A percentile compares a stretch with the other conserved stretches of the same genome.
phyloP scores from a whole-genome alignment of 75 land plant species.

The Selaginella moellendorffii region DNA sequence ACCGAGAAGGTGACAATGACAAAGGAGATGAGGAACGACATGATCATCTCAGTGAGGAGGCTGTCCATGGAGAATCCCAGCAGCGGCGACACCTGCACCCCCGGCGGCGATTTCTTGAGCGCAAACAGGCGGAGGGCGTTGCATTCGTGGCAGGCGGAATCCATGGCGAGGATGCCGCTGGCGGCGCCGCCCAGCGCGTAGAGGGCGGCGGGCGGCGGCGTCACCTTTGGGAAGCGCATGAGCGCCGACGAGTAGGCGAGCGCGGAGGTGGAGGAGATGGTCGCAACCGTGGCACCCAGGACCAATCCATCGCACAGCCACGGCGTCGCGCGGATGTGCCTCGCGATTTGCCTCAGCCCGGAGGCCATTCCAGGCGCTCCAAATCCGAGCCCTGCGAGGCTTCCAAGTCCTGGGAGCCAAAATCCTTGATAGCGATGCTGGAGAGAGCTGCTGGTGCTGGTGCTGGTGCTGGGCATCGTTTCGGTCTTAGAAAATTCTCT shows the following conservation, averaged over 20 bases:
- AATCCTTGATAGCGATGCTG: no score
- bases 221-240: constrained; percentile 11
- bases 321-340: constrained; percentile 11
- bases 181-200: constrained; percentile 5
- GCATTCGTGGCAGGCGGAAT: constrained; percentile 23
- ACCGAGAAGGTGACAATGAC: constrained; percentile 29
- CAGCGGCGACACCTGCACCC: constrained; percentile 9
- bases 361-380: not conserved
- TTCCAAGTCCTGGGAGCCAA: no score
- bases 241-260: constrained; percentile 29
- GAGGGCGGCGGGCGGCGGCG: not conserved
- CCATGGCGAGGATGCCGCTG: constrained; percentile 9
- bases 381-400: no score
- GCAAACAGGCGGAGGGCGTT: constrained; percentile 16
- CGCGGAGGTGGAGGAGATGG: constrained; percentile 30
- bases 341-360: not conserved
- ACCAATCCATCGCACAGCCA: constrained; percentile 31
- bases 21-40: constrained; percentile 29
- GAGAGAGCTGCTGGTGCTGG: no score
- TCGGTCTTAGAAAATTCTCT: not conserved
- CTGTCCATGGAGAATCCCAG: constrained; percentile 25
- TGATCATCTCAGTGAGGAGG: constrained; percentile 20
- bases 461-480: not conserved
- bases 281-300: constrained; percentile 23
- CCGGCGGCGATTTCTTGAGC: not conserved